Evolutionary conservation across 129 eudicot species (phyloP).

Genomic region (Tagetes erecta): DNA sequence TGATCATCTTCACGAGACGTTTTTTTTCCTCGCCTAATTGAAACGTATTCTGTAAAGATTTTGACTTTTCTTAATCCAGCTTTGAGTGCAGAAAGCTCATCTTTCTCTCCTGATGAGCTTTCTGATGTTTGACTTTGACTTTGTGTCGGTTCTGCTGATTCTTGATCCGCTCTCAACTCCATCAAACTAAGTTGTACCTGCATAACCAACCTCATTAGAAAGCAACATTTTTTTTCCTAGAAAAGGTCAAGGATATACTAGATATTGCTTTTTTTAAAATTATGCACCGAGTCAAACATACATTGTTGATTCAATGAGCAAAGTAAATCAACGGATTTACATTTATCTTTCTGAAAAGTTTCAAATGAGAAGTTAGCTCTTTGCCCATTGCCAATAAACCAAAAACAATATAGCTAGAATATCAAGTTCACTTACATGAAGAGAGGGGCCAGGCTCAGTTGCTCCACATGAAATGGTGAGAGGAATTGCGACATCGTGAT

Average conservation of each 20-base stretch:
- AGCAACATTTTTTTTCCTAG: background rate
- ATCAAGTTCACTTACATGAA: conserved; percentile 46
- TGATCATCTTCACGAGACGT: conserved; percentile 78
- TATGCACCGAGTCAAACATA: background rate
- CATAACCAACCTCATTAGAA: conserved; percentile 15
- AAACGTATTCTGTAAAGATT: conserved; percentile 59
- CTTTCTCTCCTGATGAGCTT: conserved; percentile 64
- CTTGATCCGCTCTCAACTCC: conserved; percentile 71
- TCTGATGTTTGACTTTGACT: conserved; percentile 57
- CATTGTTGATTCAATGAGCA: background rate
- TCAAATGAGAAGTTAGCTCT: background rate
- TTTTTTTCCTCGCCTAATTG: conserved; percentile 73
- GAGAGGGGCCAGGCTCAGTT: conserved; percentile 52
- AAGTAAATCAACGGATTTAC: background rate
- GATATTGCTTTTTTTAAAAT: background rate
- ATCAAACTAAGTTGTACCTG: conserved; percentile 74
- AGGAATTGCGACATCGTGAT: conserved; percentile 65
- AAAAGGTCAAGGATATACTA: background rate
- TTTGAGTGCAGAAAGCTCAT: conserved; percentile 92
- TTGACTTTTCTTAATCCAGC: conserved; percentile 93
- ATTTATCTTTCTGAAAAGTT: background rate
- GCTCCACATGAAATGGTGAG: conserved; percentile 47
- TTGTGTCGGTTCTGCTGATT: conserved; percentile 49
- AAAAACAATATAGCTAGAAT: background rate
- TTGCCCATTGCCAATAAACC: background rate